A percentile compares a stretch with the other conserved stretches of the same genome.
These are phyloP conservation scores for Pisolithus tinctorius DNA, from an alignment of 768 basidiomycete genomes.

Conservation along the genomic window DNA sequence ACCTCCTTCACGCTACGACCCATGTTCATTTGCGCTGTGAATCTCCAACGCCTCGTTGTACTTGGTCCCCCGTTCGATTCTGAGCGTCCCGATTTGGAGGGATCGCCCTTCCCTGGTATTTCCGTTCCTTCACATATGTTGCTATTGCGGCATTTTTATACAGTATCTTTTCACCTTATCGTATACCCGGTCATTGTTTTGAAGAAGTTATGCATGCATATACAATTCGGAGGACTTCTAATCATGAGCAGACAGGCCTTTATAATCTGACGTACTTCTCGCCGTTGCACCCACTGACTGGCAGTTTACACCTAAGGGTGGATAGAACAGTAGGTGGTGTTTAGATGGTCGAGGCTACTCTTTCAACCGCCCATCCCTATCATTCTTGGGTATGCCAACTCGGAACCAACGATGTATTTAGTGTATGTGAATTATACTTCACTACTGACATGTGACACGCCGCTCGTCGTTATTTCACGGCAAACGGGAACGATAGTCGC, in stretches of 20 bases:
- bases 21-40: slow-evolving; percentile 12
- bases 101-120: not conserved
- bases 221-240: slow-evolving; percentile 13
- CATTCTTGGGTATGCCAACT: too few relatives aligned
- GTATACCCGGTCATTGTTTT: slow-evolving; percentile 17
- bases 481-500: too few relatives aligned
- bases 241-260: not conserved
- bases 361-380: too few relatives aligned
- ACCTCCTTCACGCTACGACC: slow-evolving; percentile 17
- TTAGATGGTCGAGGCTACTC: too few relatives aligned
- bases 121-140: not conserved
- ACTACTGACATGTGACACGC: too few relatives aligned
- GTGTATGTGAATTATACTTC: too few relatives aligned
- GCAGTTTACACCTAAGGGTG: too few relatives aligned
- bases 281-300: too few relatives aligned
- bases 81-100: not conserved
- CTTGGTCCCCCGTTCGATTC: not conserved
- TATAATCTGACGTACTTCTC: too few relatives aligned
- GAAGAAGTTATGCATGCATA: slow-evolving; percentile 13
- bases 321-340: too few relatives aligned
- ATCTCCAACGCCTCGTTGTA: not conserved
- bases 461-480: too few relatives aligned
- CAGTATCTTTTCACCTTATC: slow-evolving; percentile 12
- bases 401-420: too few relatives aligned
- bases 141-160: slow-evolving; percentile 14